Evolutionary conservation across 805 yeast genomes (phyloP).

Genomic region (Lachancea thermotolerans): DNA sequence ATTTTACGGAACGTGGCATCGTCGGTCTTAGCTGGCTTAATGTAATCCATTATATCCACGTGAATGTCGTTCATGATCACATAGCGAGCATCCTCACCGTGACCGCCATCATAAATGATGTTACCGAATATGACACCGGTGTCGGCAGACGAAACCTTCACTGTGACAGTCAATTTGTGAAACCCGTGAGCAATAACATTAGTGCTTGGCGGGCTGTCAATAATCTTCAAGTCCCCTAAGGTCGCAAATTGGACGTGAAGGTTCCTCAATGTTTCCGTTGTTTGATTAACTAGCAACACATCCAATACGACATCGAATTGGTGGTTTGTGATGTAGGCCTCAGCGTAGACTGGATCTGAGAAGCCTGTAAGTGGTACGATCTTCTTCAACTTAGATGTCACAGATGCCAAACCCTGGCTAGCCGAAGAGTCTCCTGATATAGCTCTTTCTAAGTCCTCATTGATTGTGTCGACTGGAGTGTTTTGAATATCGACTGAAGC

Average conservation of each 20-base stretch:
- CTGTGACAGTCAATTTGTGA: constrained; percentile 79
- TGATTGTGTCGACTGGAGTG: constrained; percentile 38
- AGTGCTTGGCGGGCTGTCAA: constrained; percentile 82
- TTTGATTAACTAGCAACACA: constrained; percentile 90
- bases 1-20: constrained; percentile 88
- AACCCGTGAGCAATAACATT: constrained; percentile 97
- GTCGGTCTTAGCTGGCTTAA: constrained; percentile 86
- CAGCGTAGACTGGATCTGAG: constrained; percentile 96
- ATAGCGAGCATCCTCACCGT: constrained; percentile 80
- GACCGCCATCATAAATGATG: constrained; percentile 92
- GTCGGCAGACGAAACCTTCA: constrained; percentile 94
- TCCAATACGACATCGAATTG: constrained; percentile 95
- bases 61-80: constrained; percentile 92
- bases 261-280: constrained; percentile 83
- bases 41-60: constrained; percentile 94
- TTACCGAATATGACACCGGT: constrained; percentile 98
- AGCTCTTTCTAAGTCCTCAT: constrained; percentile 56
- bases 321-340: constrained; percentile 91
- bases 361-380: constrained; percentile 95
- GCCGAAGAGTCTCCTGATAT: constrained; percentile 37
- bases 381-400: constrained; percentile 75
- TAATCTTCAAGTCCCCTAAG: constrained; percentile 89
- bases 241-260: constrained; percentile 93
- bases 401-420: constrained; percentile 46
- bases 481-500: constrained; percentile 38